phyloP scores from a whole-genome alignment of 352 stramenopile species.

The Globisporangium paddicum region DNA sequence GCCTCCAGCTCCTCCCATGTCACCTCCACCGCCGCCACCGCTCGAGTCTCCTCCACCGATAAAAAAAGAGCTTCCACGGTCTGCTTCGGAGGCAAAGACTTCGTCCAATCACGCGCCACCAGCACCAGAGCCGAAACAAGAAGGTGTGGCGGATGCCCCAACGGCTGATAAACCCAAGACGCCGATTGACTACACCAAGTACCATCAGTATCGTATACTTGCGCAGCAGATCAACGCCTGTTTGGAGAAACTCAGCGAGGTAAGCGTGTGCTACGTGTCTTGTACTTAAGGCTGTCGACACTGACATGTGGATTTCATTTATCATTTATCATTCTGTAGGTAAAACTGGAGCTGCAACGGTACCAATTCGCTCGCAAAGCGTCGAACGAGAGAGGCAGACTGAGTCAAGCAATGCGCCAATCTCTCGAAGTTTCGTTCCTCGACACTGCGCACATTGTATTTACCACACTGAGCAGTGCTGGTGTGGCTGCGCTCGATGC shows the following conservation, averaged over 20 bases:
- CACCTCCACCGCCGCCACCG: slow-evolving; percentile 35
- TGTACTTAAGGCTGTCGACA: not conserved
- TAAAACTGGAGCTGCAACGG: slow-evolving; percentile 80
- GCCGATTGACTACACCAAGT: slow-evolving; percentile 71
- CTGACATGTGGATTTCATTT: not conserved
- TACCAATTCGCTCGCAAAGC: slow-evolving; percentile 74
- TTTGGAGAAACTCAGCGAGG: slow-evolving; percentile 67
- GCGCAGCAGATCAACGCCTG: slow-evolving; percentile 80
- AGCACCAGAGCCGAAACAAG: not conserved
- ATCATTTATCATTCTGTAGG: slow-evolving; percentile 19
- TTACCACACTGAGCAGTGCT: slow-evolving; percentile 89
- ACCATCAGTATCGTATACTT: slow-evolving; percentile 58
- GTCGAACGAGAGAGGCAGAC: slow-evolving; percentile 59
- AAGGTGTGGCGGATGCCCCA: not conserved
- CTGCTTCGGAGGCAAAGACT: slow-evolving; percentile 11
- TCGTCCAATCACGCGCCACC: slow-evolving; percentile 23
- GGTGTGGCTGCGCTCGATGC: slow-evolving; percentile 79
- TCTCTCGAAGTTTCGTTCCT: slow-evolving; percentile 83
- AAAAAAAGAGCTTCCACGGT: not conserved
- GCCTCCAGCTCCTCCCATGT: slow-evolving; percentile 43
- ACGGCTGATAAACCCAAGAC: slow-evolving; percentile 8
- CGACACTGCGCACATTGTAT: slow-evolving; percentile 90
- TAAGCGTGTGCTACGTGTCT: slow-evolving; percentile 19
- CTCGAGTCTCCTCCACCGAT: slow-evolving; percentile 18
- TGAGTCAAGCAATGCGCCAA: slow-evolving; percentile 62